phyloP scores from a whole-genome alignment of 108 stramenopile genomes.

The Seminavis robusta region DNA sequence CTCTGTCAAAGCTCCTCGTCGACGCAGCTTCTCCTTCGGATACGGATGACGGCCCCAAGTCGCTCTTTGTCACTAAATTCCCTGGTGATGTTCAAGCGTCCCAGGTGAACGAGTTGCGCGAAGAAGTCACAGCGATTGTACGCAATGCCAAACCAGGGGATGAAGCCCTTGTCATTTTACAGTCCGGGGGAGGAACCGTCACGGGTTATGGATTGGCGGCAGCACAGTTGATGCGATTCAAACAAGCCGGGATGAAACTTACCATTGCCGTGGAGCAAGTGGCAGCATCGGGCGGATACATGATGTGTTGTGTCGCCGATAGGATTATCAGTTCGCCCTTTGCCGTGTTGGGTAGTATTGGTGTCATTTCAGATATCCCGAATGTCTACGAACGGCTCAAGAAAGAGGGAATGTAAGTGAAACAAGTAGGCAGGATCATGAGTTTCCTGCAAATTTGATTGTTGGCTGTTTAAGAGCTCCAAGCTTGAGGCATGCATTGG shows the following conservation, averaged over 20 bases:
- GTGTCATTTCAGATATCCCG: constrained; percentile 88
- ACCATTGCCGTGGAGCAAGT: constrained; percentile 95
- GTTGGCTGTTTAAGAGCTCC: too few relatives aligned
- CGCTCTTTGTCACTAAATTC: constrained; percentile 74
- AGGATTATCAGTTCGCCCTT: constrained; percentile 77
- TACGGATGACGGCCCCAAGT: neutral
- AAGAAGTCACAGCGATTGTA: constrained; percentile 89
- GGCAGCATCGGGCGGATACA: constrained; percentile 83
- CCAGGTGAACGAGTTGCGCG: constrained; percentile 75
- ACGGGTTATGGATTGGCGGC: constrained; percentile 93
- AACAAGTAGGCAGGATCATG: too few relatives aligned
- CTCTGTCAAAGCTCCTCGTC: constrained; percentile 41
- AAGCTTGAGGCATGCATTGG: too few relatives aligned
- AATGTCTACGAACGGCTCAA: constrained; percentile 89
- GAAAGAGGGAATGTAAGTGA: constrained; percentile 81
- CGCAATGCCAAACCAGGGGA: constrained; percentile 80
- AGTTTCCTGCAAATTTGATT: too few relatives aligned
- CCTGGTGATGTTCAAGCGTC: constrained; percentile 85
- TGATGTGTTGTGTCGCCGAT: constrained; percentile 87
- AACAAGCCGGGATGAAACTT: constrained; percentile 69
- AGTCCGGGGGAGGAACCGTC: constrained; percentile 91
- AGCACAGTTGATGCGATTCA: constrained; percentile 79
- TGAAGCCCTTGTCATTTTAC: constrained; percentile 80
- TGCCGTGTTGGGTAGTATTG: constrained; percentile 86
- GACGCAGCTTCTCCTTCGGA: neutral